Base-by-base conservation (phyloP, 371 early-diverging fungal species). In the Umbelopsis sp. region DNA sequence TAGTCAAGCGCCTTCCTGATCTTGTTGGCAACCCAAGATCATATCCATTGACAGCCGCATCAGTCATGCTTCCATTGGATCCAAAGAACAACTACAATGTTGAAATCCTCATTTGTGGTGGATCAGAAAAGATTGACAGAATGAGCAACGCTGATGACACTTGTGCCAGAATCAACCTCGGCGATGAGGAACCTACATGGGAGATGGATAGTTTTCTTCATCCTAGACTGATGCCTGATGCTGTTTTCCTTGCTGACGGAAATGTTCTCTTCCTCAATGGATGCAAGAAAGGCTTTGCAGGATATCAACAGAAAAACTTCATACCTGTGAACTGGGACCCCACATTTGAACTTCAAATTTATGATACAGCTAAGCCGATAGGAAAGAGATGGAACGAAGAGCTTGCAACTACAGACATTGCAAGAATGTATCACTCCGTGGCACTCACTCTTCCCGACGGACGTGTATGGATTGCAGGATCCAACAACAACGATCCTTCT, bases 351-450 rank as follows among this genome's bases (percentile, higher is more conserved):
- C 89, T 91, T 1, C 44, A 82, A 8, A 76, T 90, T 32, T 91
- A 90, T 65, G 80, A 87, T 35, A 84, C 86, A 10, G 63, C 66
- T 3, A 75, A 76, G 18, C 79, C 81, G 0, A 48, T 69, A 6
- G 85, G 80, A 1, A 35, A 76, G 4, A 76, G 86, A 35, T 86
- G 86, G 86, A 72, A 66, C 3, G 67, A 83, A 16, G 73, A 71
- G 1, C 62, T 82, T 20, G 80, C 76, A 6, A 69, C 66, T n/a
- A 86, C 89, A 7, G 82, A 86, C 65, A 86, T 91, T 75, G 85
- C 90, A 0, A 77, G 92, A 22, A 82, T 91, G 85, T 90, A 91
- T 66, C 89, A 90, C 69, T 91, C 91, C 0, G 85, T 86, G 0
- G 89, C 89, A 0, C 70, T 81, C 18, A 77, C 88, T 0, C 63